Percentiles rank a stretch among this genome's conserved stretches.
Conservation (phyloP, 192 early-diverging fungal species). For the Coemansia umbellata region DNA sequence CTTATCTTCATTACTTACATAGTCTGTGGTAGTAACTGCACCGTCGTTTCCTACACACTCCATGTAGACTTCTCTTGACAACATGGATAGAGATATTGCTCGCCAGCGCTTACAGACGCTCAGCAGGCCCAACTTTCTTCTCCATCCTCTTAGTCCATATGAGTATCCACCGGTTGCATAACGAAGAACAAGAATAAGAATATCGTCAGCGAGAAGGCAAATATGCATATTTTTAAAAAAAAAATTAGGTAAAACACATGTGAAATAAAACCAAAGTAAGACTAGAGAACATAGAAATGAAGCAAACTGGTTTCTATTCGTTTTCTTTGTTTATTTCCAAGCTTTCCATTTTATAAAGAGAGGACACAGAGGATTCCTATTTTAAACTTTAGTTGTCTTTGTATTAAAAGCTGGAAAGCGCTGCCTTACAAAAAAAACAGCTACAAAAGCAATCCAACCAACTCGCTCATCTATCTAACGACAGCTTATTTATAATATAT, state of each 20-base stretch:
- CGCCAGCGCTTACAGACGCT: neutral
- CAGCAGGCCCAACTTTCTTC: neutral
- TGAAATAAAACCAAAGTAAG: neutral
- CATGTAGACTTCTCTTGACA: neutral
- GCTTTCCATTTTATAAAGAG: too few species aligned
- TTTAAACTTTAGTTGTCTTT: too few species aligned
- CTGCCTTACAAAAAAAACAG: too few species aligned
- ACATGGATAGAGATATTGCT: neutral
- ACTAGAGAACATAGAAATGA: neutral
- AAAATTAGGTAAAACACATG: neutral
- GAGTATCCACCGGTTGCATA: neutral
- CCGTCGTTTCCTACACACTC: neutral
- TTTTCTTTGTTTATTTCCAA: too few species aligned
- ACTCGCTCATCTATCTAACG: too few species aligned
- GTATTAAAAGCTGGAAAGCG: too few species aligned
- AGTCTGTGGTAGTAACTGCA: too few species aligned
- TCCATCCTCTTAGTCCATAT: conserved; percentile 1
- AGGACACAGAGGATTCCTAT: too few species aligned
- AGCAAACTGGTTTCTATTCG: neutral
- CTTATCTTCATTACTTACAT: neutral
- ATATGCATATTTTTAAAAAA: neutral
- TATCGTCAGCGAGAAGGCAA: neutral
- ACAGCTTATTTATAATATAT: too few species aligned
- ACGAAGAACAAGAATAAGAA: neutral
- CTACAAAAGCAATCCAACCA: too few species aligned